Evolutionary conservation across 306 rosid species (phyloP), one percentile per base, ranked within the genome.

Genomic region (Purshia tridentata): DNA sequence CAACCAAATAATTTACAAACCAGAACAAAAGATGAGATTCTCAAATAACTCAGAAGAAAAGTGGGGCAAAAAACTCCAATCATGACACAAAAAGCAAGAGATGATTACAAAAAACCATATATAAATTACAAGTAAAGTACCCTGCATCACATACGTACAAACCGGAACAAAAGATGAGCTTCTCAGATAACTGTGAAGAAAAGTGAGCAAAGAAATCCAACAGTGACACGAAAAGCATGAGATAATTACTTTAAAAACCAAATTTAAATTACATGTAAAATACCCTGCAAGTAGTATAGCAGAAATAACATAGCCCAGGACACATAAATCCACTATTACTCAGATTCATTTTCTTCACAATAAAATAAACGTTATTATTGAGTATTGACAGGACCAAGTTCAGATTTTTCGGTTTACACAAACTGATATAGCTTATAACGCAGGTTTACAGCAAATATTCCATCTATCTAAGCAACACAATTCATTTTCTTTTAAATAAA

Each of bases 401-500:
- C 48, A 55, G 61, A 22, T 2, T 53, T 53, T 14, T 53, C 22
- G 1, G 73, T 23, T 40, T 53, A 52, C 50, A 69, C 50, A 69
- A 69, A 14, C 50, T 18, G 37, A 40, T 54, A 54, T 69, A 40
- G 49, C 73, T 69, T 69, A 1, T 39, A 39, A 12, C 63, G 35
- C 20, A 54, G 65, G 55, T 55, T 67, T 55, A 55, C 75, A 70
- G 44, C 65, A 56, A 57, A 71, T 71, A 20, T 10, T 44, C 53
- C 55, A 57, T 16, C 53, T 71, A 71, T 29, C 13, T 45, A 57
- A 56, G 55, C 66, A 71, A 71, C 67, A 23, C 0, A 8, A 9
- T 29, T 29, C 35, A 29, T 29, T 29, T 29, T 29, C 35, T 29
- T 29, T 29, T 29, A 29, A 29, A 29, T 29, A 29, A 29, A 29